phyloP scores from a whole-genome alignment of 306 rosid species.

The Casuarina cunninghamiana region DNA sequence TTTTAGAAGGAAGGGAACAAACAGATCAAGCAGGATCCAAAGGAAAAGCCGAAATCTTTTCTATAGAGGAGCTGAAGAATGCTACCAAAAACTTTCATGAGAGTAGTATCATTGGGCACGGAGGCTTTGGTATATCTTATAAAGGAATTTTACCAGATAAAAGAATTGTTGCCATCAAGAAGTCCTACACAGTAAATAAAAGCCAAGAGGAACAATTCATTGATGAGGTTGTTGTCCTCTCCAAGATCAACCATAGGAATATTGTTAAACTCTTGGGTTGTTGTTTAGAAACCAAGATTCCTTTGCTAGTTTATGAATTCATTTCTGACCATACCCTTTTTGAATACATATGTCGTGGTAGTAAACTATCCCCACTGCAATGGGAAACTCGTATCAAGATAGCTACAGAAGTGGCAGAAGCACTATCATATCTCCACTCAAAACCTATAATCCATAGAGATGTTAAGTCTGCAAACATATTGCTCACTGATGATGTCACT shows the following conservation, averaged over 20 bases:
- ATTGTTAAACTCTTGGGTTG: conserved; percentile 25
- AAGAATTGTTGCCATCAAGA: conserved; percentile 11
- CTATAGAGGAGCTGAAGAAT: neutral
- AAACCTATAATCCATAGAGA: conserved; percentile 38
- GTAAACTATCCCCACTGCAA: neutral
- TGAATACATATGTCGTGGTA: conserved; percentile 5
- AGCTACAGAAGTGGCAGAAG: conserved; percentile 33
- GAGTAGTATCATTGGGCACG: conserved; percentile 16
- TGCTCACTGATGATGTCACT: conserved; percentile 19
- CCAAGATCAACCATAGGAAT: neutral
- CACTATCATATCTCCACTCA: conserved; percentile 34
- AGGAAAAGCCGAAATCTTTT: neutral
- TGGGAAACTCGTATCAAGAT: conserved; percentile 24
- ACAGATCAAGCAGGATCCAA: neutral
- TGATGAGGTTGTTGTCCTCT: conserved; percentile 10
- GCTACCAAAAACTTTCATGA: conserved; percentile 22
- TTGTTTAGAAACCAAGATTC: conserved; percentile 28
- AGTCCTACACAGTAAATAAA: conserved; percentile 6
- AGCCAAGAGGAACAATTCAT: conserved; percentile 23
- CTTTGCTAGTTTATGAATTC: conserved; percentile 25
- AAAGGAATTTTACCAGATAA: neutral
- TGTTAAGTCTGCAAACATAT: conserved; percentile 40
- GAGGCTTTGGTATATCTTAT: conserved; percentile 23
- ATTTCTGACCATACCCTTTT: conserved; percentile 20
- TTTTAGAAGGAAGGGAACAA: neutral